These are phyloP conservation scores for Tillandsia fasciculata DNA, from an alignment of 176 grass and related monocot genomes.

Conservation along the genomic window DNA sequence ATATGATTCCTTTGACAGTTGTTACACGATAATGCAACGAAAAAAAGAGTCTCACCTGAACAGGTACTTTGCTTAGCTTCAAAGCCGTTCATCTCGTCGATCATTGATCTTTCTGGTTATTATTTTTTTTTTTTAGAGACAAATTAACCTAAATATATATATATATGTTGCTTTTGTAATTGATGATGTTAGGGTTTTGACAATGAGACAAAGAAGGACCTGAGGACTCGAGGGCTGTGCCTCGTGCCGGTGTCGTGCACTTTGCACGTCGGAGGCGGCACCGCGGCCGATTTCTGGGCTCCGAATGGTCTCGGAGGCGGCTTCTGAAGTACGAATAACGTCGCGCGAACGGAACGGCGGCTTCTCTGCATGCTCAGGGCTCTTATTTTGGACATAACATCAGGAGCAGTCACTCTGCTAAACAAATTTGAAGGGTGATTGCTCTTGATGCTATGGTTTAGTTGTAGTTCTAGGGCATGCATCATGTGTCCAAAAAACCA, in stretches of 20 bases:
- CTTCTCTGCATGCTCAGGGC: neutral
- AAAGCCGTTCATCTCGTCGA: slow-evolving; percentile 26
- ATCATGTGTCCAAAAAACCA: no score
- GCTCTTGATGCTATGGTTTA: slow-evolving; percentile 1
- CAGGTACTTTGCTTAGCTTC: slow-evolving; percentile 53
- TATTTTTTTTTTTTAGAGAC: neutral
- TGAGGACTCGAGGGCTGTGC: slow-evolving; percentile 63
- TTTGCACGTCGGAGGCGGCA: slow-evolving; percentile 36
- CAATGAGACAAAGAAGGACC: slow-evolving; percentile 41
- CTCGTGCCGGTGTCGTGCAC: slow-evolving; percentile 71
- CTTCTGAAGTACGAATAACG: slow-evolving; percentile 8
- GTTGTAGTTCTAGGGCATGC: no score
- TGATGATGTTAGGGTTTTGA: slow-evolving; percentile 20
- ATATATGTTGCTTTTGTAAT: neutral
- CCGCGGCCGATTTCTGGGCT: slow-evolving; percentile 55
- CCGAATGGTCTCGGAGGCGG: slow-evolving; percentile 6
- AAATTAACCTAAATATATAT: neutral
- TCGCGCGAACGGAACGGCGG: no score
- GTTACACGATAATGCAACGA: slow-evolving; percentile 16
- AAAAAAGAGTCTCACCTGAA: slow-evolving; percentile 27
- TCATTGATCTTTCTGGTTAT: neutral
- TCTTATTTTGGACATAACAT: slow-evolving; percentile 51
- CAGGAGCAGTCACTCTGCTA: slow-evolving; percentile 76
- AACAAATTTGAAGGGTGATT: neutral
- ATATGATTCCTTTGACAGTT: slow-evolving; percentile 9